Evolutionary conservation across 331 rosid species (phyloP), one percentile per base, ranked within the genome.

Genomic region (Pyrus hybrid): DNA sequence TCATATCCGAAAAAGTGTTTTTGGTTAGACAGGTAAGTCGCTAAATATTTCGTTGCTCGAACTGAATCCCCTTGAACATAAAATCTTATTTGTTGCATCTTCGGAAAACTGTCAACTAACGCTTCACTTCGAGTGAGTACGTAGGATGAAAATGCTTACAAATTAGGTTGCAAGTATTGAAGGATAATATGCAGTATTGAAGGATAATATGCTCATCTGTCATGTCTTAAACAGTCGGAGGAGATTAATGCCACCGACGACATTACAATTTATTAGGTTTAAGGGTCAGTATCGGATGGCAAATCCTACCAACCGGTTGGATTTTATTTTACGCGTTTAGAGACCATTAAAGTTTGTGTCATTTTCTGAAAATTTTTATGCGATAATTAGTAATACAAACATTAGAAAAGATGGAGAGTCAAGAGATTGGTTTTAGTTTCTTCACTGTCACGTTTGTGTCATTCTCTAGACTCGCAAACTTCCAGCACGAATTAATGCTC

Each of bases 1-100:
- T 51, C 66, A 29, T 71, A 43, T 79, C 86, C 13, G 76, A 77
- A 49, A 79, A 77, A 30, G 80, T 69, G 56, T 45, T 67, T 62
- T 74, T 57, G 20, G 77, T 64, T 61, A 25, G 76, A 80, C 81
- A 89, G 96, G 96, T 89, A 37, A 81, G 79, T 76, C 61, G 11
- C 35, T 64, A 20, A 58, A 47, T 64, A 43, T 62, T 68, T 35
- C 62, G 23, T 43, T 47, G 13, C 57, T 58, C 17, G 32, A 41
- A 10, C 57, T 37, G 7, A n/a, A 63, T 21, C 63, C 43, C 41
- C 35, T 32, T 33, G 23, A 67, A 65, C 49, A 66, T 37, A 37
- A 26, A 30, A 18, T 67, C 23, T 23, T 28, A 6, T 23, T 60
- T 23, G 17, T 63, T 53, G 43, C 77, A 3, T 28, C 70, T 43